Percentiles rank a stretch among this genome's conserved stretches.
These are phyloP conservation scores for Trametes sp. DNA, from an alignment of 1,284 basidiomycete genomes.

Conservation along the genomic window DNA sequence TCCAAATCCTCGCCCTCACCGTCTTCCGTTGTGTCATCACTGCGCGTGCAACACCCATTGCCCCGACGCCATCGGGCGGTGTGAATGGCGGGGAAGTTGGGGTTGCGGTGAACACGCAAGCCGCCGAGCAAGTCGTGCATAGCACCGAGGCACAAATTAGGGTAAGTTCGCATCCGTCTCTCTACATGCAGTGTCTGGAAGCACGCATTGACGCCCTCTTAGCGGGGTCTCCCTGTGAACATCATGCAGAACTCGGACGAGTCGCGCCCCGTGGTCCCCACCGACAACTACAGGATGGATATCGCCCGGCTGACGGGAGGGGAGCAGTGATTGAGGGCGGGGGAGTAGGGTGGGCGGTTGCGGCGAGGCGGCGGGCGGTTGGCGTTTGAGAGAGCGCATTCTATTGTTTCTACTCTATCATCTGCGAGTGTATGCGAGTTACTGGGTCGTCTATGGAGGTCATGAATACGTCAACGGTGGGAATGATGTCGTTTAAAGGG, in stretches of 20 bases:
- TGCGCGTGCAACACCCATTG: conserved; percentile 3
- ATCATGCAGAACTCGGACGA: conserved; percentile 17
- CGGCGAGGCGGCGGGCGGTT: background rate
- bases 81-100: background rate
- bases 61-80: background rate
- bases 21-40: conserved; percentile 15
- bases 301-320: conserved; percentile 2
- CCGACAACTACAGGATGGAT: conserved; percentile 15
- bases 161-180: background rate
- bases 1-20: conserved; percentile 14
- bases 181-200: no score
- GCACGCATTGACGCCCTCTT: background rate
- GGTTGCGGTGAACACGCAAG: conserved; percentile 2
- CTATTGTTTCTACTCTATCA: conserved; percentile 4
- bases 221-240: conserved; percentile 13
- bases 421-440: background rate
- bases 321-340: background rate
- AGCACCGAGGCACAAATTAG: background rate
- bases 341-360: no score
- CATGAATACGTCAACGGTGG: background rate
- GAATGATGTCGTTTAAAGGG: background rate
- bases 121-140: no score
- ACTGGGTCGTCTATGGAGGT: conserved; percentile 7
- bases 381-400: background rate
- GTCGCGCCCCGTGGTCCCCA: conserved; percentile 8